Base-by-base conservation (phyloP, 805 yeast species). In the Schizosaccharomyces pombe region DNA sequence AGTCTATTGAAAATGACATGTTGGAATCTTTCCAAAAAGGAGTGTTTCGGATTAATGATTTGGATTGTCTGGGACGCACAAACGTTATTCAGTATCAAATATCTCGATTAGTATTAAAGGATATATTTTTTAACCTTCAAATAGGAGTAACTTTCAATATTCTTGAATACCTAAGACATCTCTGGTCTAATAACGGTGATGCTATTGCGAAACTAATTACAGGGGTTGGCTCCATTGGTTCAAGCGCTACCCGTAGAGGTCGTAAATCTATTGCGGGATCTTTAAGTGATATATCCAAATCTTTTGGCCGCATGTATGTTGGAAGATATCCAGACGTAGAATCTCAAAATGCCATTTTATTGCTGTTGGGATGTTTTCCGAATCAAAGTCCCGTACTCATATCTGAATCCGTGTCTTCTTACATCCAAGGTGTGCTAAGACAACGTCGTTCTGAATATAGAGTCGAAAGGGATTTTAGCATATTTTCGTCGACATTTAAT, bases 61-160 rank as follows among this genome's bases (percentile, higher is more conserved):
- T 91, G 97, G 98, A 89, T 68, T 89, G 98, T 68, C 72, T 89
- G 60, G 98, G 91, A 67, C 78, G 98, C 68, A 89, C 98, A 4
- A 89, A 89, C 64, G 97, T 91, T 54, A 97, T 91, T 31, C 73
- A 89, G 70, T 80, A 93, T 9, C 84, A 84, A 56, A 66, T 89
- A 56, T 96, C 83, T 1, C 79, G 87, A 57, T 83, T 19, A 43
- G 14, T 8, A 1, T 5, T 43, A 19, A 3, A 19, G 14, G 31
- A 43, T 6, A n/a, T 43, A 30, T 43, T n/a, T n/a, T n/a, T n/a
- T 43, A 19, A 19, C 5, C 30, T 4, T 29, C 14, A 5, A 22
- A 26, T 14, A 24, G 2, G 31, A n/a, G 1, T n/a, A 43, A 2
- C 30, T 22, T 43, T 22, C 49, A n/a, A 9, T 8, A 26, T 43